A percentile compares a stretch with the other conserved stretches of the same genome.
Conservation (phyloP, 306 rosid genomes). For the Hippophae tibetana region DNA sequence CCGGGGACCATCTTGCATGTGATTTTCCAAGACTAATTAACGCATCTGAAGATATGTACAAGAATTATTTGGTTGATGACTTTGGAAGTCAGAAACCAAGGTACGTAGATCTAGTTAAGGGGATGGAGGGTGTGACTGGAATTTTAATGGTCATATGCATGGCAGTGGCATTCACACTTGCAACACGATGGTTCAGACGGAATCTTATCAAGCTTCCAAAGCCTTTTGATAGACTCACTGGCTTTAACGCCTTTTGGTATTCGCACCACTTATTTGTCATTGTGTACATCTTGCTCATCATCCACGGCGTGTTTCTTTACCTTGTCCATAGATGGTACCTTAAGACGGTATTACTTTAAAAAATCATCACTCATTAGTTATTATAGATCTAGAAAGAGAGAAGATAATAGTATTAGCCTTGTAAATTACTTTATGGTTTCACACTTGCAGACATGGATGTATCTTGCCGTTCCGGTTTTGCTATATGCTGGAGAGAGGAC, state of each 20-base stretch:
- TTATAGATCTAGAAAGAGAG: too few species aligned
- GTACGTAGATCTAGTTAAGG: constrained; percentile 46
- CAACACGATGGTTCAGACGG: constrained; percentile 84
- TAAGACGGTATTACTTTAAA: constrained; percentile 52
- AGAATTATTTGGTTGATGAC: constrained; percentile 24
- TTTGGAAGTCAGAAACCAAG: constrained; percentile 60
- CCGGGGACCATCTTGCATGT: constrained; percentile 86
- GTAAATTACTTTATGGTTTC: constrained; percentile 2
- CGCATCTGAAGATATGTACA: constrained; percentile 25
- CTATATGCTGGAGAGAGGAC: constrained; percentile 90
- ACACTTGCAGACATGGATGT: constrained; percentile 89
- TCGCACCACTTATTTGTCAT: constrained; percentile 94
- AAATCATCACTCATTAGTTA: too few species aligned
- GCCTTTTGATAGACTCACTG: constrained; percentile 86
- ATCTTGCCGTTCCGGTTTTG: constrained; percentile 71
- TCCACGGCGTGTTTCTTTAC: constrained; percentile 68
- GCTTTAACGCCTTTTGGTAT: constrained; percentile 98
- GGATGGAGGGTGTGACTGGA: constrained; percentile 82
- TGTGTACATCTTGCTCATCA: constrained; percentile 69
- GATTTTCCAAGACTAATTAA: constrained; percentile 68
- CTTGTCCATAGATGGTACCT: constrained; percentile 61
- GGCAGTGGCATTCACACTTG: constrained; percentile 83
- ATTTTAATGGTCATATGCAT: constrained; percentile 69
- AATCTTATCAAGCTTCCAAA: constrained; percentile 78
- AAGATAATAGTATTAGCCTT: too few species aligned